Evolutionary conservation across 768 basidiomycete species (phyloP).

Genomic region (Royoungia palumana): DNA sequence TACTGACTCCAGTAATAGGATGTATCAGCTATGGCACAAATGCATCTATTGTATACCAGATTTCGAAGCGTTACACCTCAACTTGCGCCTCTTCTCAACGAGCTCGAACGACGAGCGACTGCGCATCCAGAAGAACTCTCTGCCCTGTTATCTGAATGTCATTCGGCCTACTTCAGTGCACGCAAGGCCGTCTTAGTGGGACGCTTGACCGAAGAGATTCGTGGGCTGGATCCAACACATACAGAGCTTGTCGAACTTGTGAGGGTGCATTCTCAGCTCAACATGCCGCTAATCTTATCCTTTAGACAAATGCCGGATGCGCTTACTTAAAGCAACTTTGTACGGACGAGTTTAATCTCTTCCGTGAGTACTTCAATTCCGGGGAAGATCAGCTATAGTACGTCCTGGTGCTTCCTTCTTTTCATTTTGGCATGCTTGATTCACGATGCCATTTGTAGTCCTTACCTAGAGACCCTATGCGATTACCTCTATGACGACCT

Average conservation of each 20-base stretch:
- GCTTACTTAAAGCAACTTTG: constrained; percentile 91
- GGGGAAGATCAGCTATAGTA: constrained; percentile 76
- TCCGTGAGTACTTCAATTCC: constrained; percentile 80
- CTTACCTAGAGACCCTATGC: constrained; percentile 87
- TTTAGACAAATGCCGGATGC: constrained; percentile 85
- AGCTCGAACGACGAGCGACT: constrained; percentile 76
- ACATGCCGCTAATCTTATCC: background rate
- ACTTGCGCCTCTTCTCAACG: constrained; percentile 73
- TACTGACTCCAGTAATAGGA: constrained; percentile 42
- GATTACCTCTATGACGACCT: constrained; percentile 95
- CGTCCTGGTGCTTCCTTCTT: constrained; percentile 22
- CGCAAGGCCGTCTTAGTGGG: constrained; percentile 71
- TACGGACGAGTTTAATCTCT: constrained; percentile 84
- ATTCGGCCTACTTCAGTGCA: constrained; percentile 73
- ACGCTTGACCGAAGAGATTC: constrained; percentile 77
- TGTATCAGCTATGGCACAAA: constrained; percentile 74
- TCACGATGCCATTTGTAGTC: constrained; percentile 41
- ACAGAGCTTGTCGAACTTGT: constrained; percentile 90
- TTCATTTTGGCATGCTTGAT: constrained; percentile 7
- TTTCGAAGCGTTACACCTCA: constrained; percentile 71
- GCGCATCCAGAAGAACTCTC: constrained; percentile 83
- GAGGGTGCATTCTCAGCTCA: constrained; percentile 8
- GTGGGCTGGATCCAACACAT: constrained; percentile 69
- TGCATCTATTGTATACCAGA: constrained; percentile 86
- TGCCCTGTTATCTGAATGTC: constrained; percentile 81